These are phyloP conservation scores for Aspergillus hancockii DNA, from an alignment of 495 filamentous ascomycete species.

Conservation along the genomic window DNA sequence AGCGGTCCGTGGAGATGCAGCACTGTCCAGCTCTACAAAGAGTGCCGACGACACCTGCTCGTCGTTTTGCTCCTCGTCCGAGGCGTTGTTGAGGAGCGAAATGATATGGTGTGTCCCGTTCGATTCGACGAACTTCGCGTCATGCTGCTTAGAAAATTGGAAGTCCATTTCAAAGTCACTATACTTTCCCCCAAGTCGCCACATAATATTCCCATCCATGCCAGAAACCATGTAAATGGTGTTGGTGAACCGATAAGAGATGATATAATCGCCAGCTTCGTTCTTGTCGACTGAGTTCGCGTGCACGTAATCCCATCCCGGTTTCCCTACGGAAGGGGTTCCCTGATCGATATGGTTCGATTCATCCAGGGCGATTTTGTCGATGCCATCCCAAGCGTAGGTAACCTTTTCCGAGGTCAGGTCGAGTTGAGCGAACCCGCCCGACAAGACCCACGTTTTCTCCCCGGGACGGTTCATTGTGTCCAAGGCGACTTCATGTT, in stretches of 20 bases:
- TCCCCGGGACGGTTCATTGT: conserved; percentile 35
- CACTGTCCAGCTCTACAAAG: conserved; percentile 51
- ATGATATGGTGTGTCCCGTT: conserved; percentile 43
- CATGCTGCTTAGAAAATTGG: conserved; percentile 60
- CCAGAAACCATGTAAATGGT: conserved; percentile 60
- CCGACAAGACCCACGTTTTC: conserved; percentile 32
- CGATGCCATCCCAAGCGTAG: conserved; percentile 46
- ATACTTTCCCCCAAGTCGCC: conserved; percentile 52
- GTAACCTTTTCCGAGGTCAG: conserved; percentile 38
- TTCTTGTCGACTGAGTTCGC: conserved; percentile 63
- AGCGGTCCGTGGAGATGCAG: conserved; percentile 46
- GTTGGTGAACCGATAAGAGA: conserved; percentile 57
- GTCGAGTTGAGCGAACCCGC: conserved; percentile 46
- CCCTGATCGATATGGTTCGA: background rate
- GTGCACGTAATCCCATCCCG: conserved; percentile 60
- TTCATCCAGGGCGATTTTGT: conserved; percentile 34
- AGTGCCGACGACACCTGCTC: conserved; percentile 52
- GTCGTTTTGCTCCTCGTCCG: conserved; percentile 41
- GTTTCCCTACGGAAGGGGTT: conserved; percentile 16
- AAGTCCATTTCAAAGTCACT: conserved; percentile 48
- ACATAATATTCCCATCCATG: conserved; percentile 55
- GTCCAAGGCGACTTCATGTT: conserved; percentile 38
- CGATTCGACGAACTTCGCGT: conserved; percentile 53
- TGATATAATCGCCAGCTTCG: conserved; percentile 53
- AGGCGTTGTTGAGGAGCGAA: conserved; percentile 55